Base-by-base conservation (phyloP, 495 filamentous ascomycete genomes). In the Neurospora sp. region DNA sequence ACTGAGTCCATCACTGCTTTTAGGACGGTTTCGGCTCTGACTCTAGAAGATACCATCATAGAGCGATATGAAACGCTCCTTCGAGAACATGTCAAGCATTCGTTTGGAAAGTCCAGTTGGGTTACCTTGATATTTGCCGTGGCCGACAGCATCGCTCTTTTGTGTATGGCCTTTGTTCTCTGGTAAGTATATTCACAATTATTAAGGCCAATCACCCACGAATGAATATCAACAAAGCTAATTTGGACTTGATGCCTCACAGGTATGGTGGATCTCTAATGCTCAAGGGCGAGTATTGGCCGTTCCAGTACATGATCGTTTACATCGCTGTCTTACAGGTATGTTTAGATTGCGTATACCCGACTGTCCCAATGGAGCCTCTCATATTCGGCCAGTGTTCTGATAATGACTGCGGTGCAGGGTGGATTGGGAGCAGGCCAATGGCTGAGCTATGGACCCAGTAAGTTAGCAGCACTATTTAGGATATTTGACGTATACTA, bases 1-100 rank as follows among this genome's bases (percentile, higher is more conserved):
- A 84, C 87, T 2, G 88, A 90, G 76, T 85, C 87, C 9, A 84
- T 89, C 5, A 83, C 84, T 1, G 87, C 87, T 10, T 87, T 88
- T 59, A 80, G 88, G 16, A 89, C 88, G 5, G 88, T 90, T 0
- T 84, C 87, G 10, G 83, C 86, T 8, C 72, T 90, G 59, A 88
- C 86, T 2, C 79, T 89, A 9, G 88, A 90, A 69, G 83, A 86
- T 27, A 83, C 80, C 20, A 88, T 89, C 40, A 82, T 79, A 27
- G 69, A 79, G 2, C 76, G 86, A 41, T 90, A 89, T 72, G 81
- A 85, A 44, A 78, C 71, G 0, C 76, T 91, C 37, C 78, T 92
- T 14, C 76, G 81, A 2, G 81, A 82, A 10, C 89, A 90, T 71
- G 83, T 88, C 35, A 76, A 78, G 2, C 83, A 83, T 3, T 86